Base-by-base conservation (phyloP, 768 basidiomycete genomes). In the Amanita phalloides region DNA sequence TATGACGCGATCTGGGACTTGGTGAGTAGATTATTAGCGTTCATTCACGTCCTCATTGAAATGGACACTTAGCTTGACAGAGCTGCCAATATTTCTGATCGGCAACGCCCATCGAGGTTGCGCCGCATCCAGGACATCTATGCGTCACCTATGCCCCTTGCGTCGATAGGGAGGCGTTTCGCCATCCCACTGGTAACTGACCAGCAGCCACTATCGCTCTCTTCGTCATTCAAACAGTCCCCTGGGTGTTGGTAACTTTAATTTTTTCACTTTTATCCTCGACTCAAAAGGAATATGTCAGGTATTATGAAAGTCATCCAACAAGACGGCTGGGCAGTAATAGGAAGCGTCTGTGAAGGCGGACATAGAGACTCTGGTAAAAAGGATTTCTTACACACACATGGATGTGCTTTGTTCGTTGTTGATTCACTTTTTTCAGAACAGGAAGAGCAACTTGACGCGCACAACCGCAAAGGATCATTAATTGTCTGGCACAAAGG, bases 221-320 rank as follows among this genome's bases (percentile, higher is more conserved):
- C 55, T 1, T 38, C 55, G 17, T 69, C 66, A 0, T 71, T 76
- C 53, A 76, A 73, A 51, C 65, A 68, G 39, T 61, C 75, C 4
- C 65, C 75, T 2, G 77, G 76, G 37, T 68, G 77, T 70, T 51
- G 63, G 66, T 65, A 33, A 33, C 17, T 33, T 9, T 3, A 33
- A 41, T 32, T 43, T 28, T 17, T 49, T 54, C 20, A 25, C 17
- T 43, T 28, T 26, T 8, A 10, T 14, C 14, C 26, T 46, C 21
- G 45, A 21, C 45, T 55, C 41, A 28, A 51, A 30, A 39, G 23
- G 6, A 47, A 33, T 20, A 50, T 21, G 10, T 36, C 39, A 79
- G 82, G 72, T 30, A 70, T 83, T 53, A 78, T 74, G 54, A 72
- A 66, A 36, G 71, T 84, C 21, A 63, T 74, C 13, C 82, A 84